Conservation (phyloP, 495 filamentous ascomycete species). For the Arthonia radiata region DNA sequence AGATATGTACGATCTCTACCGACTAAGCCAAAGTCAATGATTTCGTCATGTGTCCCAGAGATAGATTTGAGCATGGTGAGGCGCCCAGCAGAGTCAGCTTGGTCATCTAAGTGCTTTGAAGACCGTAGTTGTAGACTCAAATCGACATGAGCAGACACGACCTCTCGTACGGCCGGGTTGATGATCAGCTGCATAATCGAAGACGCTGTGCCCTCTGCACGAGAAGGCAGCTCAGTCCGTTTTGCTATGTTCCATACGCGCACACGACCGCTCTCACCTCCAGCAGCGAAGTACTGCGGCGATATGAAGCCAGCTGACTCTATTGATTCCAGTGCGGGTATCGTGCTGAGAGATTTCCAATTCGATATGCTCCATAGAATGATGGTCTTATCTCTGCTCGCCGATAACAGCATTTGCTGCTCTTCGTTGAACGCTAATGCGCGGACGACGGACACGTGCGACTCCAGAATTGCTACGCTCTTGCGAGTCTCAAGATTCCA, state of each 20-base stretch:
- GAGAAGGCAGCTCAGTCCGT: too few relatives aligned
- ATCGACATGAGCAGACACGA: conserved; percentile 70
- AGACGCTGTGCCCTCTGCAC: too few relatives aligned
- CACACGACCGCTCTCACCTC: conserved; percentile 60
- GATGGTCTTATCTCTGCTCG: conserved; percentile 80
- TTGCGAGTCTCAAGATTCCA: conserved; percentile 76
- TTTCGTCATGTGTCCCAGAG: conserved; percentile 90
- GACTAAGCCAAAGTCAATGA: conserved; percentile 76
- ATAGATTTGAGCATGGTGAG: conserved; percentile 41
- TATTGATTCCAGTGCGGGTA: conserved; percentile 63
- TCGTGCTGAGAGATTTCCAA: conserved; percentile 64
- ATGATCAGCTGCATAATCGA: too few relatives aligned
- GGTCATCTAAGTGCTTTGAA: conserved; percentile 10
- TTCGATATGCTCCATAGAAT: conserved; percentile 68
- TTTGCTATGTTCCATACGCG: conserved; percentile 39
- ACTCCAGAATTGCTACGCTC: conserved; percentile 54
- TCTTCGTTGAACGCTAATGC: conserved; percentile 52
- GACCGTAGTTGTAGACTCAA: conserved; percentile 64
- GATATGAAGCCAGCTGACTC: conserved; percentile 63
- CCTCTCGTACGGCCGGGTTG: too few relatives aligned
- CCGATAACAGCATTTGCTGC: conserved; percentile 58
- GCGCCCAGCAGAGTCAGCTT: conserved; percentile 16
- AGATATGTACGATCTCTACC: conserved; percentile 54
- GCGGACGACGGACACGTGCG: conserved; percentile 80
- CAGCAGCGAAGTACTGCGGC: conserved; percentile 55